Evolutionary conservation across 352 stramenopile species (phyloP).

Genomic region (Globisporangium spiculum): DNA sequence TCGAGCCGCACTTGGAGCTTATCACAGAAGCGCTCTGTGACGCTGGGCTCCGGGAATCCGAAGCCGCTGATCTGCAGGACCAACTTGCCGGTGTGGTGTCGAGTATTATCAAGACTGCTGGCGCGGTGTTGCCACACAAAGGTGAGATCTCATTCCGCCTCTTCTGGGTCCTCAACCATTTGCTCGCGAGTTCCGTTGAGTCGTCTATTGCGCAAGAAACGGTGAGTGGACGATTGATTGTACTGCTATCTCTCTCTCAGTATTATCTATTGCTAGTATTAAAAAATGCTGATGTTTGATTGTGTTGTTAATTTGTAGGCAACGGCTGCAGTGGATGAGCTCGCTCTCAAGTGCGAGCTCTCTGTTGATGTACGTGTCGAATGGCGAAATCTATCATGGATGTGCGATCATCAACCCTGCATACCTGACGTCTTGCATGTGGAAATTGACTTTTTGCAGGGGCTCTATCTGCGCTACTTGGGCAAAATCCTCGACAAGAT

Average conservation of each 20-base stretch:
- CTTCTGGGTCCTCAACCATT: conserved; percentile 79
- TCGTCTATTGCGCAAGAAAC: conserved; percentile 49
- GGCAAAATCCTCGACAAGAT: conserved; percentile 55
- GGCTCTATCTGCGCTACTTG: conserved; percentile 55
- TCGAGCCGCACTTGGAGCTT: conserved; percentile 56
- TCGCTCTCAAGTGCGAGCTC: conserved; percentile 30
- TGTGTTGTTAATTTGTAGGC: conserved; percentile 30
- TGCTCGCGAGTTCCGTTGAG: conserved; percentile 57
- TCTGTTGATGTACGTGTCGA: conserved; percentile 40
- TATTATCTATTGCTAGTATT: neutral
- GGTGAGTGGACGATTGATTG: conserved; percentile 22
- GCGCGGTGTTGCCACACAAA: conserved; percentile 33
- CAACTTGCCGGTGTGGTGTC: conserved; percentile 57
- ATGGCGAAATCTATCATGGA: neutral
- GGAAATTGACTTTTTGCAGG: conserved; percentile 22
- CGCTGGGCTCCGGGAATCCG: conserved; percentile 61
- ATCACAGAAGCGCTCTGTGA: conserved; percentile 78
- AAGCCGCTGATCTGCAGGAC: conserved; percentile 67
- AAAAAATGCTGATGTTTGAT: neutral
- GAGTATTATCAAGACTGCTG: conserved; percentile 60
- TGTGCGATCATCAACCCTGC: neutral
- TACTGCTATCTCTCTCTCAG: too few relatives aligned
- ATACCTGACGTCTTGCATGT: neutral
- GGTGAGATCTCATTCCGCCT: conserved; percentile 64
- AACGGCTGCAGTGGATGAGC: conserved; percentile 24